phyloP scores from a whole-genome alignment of 352 stramenopile genomes.

The Pythium volutum region DNA sequence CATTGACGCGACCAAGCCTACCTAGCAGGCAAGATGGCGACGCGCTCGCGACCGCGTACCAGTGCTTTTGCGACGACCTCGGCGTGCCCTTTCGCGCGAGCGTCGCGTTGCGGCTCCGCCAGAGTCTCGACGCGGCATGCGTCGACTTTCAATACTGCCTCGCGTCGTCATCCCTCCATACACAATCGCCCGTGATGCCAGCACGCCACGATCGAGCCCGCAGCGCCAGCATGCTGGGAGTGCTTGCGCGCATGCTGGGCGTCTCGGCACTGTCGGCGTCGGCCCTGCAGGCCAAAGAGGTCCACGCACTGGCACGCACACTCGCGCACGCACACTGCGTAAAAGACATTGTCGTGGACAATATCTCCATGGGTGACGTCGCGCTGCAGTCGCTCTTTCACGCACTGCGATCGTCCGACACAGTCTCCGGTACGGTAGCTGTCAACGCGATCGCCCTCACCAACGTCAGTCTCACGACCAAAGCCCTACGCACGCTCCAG shows the following conservation, averaged over 20 bases:
- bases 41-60: conserved; percentile 47
- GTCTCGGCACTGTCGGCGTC: conserved; percentile 8
- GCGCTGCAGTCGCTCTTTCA: conserved; percentile 54
- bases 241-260: conserved; percentile 3
- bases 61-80: conserved; percentile 62
- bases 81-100: conserved; percentile 43
- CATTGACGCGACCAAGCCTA: neutral
- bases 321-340: conserved; percentile 43
- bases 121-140: conserved; percentile 39
- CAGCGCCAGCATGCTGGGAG: neutral
- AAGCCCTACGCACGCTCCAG: conserved; percentile 44
- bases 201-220: neutral
- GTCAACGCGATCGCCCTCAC: conserved; percentile 44
- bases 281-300: conserved; percentile 32
- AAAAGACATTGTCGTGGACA: conserved; percentile 44
- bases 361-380: conserved; percentile 38
- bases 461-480: conserved; percentile 41
- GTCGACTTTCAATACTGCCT: conserved; percentile 73
- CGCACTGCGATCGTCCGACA: conserved; percentile 29
- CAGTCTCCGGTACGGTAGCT: conserved; percentile 13
- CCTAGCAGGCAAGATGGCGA: conserved; percentile 20
- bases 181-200: conserved; percentile 3
- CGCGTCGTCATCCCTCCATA: conserved; percentile 16
- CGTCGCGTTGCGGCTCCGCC: conserved; percentile 40
- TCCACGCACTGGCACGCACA: conserved; percentile 42